Evolutionary conservation across 352 stramenopile genomes (phyloP), one percentile per base, ranked within the genome.

Genomic region (Pythium angustatum): DNA sequence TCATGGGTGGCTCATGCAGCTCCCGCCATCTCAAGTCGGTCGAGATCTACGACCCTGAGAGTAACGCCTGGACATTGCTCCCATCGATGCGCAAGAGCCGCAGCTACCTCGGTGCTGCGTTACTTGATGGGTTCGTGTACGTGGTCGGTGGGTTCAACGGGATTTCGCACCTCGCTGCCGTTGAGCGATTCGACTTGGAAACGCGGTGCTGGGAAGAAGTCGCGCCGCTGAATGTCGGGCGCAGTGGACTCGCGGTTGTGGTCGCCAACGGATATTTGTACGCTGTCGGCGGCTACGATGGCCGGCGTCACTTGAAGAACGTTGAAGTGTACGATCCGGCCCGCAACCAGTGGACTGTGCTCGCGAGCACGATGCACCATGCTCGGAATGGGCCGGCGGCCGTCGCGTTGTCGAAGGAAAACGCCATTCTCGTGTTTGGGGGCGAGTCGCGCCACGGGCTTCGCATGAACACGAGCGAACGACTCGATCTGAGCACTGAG

Each of bases 81-180:
- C 71, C 79, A n/a, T 47, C 77, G 5, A 93, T 93, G 81, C 64
- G 67, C 22, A 78, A 83, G 10, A 59, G 71, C 2, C 60, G 83
- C 8, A 93, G 83, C 58, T 93, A 93, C 58, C 56, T 93, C 3
- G 83, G 83, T 15, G 75, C 78, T 4, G 66, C 66, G 12, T 66
- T 78, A 9, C 64, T 87, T 6, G 70, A 74, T 24, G 64, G 76
- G 4, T 84, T 75, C 45, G 75, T 93, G 38, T 93, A 90, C 53
- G 79, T 71, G 0, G 73, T 93, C 2, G 83, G 83, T 2, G 83
- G 83, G 0, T 93, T 91, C 57, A 91, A 93, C 52, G 83, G 83
- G 0, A 75, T 80, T n/a, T 69, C 71, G 1, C 81, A 93, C 47
- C 57, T 90, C 5, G 71, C 68, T 0, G 78, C 73, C 0, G 81